phyloP scores from a whole-genome alignment of 257 asterid genomes.

The Forsythia suspensa region DNA sequence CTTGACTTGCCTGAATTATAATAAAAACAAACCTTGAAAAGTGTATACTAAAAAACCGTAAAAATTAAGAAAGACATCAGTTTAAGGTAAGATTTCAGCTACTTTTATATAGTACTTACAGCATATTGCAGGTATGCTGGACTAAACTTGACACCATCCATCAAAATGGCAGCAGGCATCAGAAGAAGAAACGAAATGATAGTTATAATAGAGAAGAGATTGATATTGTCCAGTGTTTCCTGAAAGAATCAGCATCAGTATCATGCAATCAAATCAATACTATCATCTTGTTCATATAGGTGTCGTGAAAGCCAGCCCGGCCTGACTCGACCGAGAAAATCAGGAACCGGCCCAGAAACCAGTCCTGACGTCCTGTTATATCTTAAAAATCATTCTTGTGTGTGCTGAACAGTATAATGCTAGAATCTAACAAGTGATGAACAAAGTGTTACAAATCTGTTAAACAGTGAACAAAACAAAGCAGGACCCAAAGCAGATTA shows the following conservation, averaged over 20 bases:
- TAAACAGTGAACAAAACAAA: too few species aligned
- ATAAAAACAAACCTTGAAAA: background rate
- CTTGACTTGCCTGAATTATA: slow-evolving; percentile 63
- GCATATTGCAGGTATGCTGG: slow-evolving; percentile 68
- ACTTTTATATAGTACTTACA: slow-evolving; percentile 39
- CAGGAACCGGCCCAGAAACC: background rate
- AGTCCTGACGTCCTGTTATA: background rate
- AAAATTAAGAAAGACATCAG: background rate
- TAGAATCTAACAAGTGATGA: background rate
- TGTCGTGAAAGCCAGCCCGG: background rate
- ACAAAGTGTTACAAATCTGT: too few species aligned
- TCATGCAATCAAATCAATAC: background rate
- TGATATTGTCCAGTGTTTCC: slow-evolving; percentile 82
- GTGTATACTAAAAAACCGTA: background rate
- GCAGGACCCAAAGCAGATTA: too few species aligned
- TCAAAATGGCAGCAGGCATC: slow-evolving; percentile 54
- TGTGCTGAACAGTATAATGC: background rate
- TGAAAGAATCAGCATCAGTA: slow-evolving; percentile 18
- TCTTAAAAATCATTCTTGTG: background rate
- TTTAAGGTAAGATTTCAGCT: background rate
- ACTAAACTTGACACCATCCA: slow-evolving; percentile 73
- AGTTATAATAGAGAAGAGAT: slow-evolving; percentile 74
- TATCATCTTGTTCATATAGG: background rate
- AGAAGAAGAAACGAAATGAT: slow-evolving; percentile 70
- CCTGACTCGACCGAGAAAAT: background rate